These are phyloP conservation scores for Elsinoe arachidis DNA, from an alignment of 2,329 filamentous ascomycete species.

Conservation along the genomic window DNA sequence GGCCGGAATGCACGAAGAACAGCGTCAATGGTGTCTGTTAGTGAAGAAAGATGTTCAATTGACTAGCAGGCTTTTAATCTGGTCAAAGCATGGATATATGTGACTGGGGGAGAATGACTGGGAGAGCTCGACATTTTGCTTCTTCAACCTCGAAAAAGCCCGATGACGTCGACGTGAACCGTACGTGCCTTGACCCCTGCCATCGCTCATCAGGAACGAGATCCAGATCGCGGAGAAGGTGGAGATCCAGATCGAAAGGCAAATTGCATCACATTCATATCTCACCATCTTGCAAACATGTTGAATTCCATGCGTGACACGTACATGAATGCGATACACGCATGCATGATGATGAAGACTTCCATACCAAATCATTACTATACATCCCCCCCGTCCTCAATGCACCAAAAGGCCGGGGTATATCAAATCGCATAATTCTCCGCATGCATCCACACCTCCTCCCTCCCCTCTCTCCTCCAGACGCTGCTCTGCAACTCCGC, in stretches of 20 bases:
- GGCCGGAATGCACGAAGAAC: background rate
- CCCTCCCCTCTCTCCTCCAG: slow-evolving; percentile 60
- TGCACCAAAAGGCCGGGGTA: background rate
- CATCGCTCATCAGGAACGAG: background rate
- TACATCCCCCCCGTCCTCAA: background rate
- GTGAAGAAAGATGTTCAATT: too few relatives aligned
- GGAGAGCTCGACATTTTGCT: background rate
- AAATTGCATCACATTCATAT: background rate
- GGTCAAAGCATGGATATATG: background rate
- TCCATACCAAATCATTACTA: background rate
- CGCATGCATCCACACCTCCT: slow-evolving; percentile 89
- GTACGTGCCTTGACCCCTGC: background rate
- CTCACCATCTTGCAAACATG: too few relatives aligned
- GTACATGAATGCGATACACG: background rate
- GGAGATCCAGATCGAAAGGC: background rate
- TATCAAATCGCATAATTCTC: slow-evolving; percentile 83
- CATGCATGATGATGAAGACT: background rate
- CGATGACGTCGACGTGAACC: background rate
- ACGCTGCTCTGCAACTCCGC: slow-evolving; percentile 75
- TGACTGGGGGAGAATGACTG: background rate
- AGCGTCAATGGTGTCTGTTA: background rate
- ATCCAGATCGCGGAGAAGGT: background rate
- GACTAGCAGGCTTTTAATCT: background rate
- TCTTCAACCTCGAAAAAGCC: background rate
- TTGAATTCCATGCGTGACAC: too few relatives aligned